A percentile compares a stretch with the other conserved stretches of the same genome.
phyloP scores from a whole-genome alignment of 2,329 filamentous ascomycete species.

The Shiraia sp. region DNA sequence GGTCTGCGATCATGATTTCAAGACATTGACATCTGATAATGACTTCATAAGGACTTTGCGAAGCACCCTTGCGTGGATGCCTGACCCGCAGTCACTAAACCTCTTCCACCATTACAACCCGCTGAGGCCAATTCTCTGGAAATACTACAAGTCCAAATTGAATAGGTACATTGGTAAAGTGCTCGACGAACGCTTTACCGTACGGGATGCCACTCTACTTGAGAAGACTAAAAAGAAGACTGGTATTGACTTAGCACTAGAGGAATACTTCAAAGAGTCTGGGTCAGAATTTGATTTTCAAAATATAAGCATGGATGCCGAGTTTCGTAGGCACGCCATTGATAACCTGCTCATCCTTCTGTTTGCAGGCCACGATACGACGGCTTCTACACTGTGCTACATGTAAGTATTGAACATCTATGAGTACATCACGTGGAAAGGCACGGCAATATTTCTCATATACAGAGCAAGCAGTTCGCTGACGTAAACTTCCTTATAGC shows the following conservation, averaged over 20 bases:
- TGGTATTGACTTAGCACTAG: conserved; percentile 47
- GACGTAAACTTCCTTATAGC: neutral
- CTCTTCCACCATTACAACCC: conserved; percentile 45
- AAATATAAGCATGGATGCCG: conserved; percentile 22
- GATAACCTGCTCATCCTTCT: conserved; percentile 30
- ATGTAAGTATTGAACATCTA: conserved; percentile 1
- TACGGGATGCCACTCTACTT: conserved; percentile 20
- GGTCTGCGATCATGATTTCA: conserved; percentile 44
- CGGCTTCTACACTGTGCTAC: conserved; percentile 38
- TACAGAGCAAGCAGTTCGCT: too few species aligned
- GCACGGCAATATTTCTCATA: too few species aligned
- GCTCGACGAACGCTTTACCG: conserved; percentile 45
- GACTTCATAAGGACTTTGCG: conserved; percentile 44
- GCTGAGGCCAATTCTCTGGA: conserved; percentile 37
- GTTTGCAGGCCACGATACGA: conserved; percentile 44
- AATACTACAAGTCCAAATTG: conserved; percentile 44
- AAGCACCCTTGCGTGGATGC: conserved; percentile 41
- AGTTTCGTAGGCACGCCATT: conserved; percentile 25
- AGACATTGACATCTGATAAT: conserved; percentile 40
- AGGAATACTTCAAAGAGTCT: conserved; percentile 44
- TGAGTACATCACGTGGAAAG: neutral
- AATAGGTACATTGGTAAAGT: conserved; percentile 41
- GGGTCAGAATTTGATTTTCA: conserved; percentile 17
- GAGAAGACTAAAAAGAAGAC: conserved; percentile 35
- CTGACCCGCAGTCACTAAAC: conserved; percentile 36